Conservation (phyloP, 768 basidiomycete genomes). For the Lactifluus subvellereus region DNA sequence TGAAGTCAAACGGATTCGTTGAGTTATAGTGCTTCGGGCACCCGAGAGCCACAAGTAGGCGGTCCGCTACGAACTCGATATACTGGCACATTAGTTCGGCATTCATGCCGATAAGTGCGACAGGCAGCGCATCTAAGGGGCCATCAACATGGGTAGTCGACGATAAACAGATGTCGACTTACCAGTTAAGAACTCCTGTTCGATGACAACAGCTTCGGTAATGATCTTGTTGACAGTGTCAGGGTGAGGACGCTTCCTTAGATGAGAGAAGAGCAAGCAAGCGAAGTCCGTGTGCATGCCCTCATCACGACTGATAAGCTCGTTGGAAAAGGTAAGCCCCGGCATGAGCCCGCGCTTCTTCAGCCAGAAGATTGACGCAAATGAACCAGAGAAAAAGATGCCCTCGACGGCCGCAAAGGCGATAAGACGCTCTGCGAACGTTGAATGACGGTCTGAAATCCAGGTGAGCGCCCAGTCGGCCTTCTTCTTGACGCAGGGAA, state of each 20-base stretch:
- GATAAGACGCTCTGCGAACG: slow-evolving; percentile 83
- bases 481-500: slow-evolving; percentile 88
- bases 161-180: slow-evolving; percentile 16
- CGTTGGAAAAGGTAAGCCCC: slow-evolving; percentile 93
- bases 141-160: neutral
- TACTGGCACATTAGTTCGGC: slow-evolving; percentile 82
- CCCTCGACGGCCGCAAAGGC: slow-evolving; percentile 97
- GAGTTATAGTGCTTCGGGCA: slow-evolving; percentile 72
- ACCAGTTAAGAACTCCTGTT: slow-evolving; percentile 84
- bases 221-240: slow-evolving; percentile 67
- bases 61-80: slow-evolving; percentile 89
- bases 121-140: slow-evolving; percentile 70
- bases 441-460: slow-evolving; percentile 77
- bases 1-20: slow-evolving; percentile 86
- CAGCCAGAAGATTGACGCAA: slow-evolving; percentile 93
- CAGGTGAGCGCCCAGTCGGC: slow-evolving; percentile 93
- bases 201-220: slow-evolving; percentile 76
- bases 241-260: slow-evolving; percentile 77
- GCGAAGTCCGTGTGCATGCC: slow-evolving; percentile 97
- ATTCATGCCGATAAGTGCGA: slow-evolving; percentile 90
- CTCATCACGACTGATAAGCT: slow-evolving; percentile 92
- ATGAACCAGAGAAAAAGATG: slow-evolving; percentile 93
- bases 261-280: slow-evolving; percentile 80
- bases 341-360: slow-evolving; percentile 99
- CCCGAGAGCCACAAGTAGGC: slow-evolving; percentile 77